These are phyloP conservation scores for Macroventuria anomochaeta DNA, from an alignment of 2,329 filamentous ascomycete genomes.

Conservation along the genomic window DNA sequence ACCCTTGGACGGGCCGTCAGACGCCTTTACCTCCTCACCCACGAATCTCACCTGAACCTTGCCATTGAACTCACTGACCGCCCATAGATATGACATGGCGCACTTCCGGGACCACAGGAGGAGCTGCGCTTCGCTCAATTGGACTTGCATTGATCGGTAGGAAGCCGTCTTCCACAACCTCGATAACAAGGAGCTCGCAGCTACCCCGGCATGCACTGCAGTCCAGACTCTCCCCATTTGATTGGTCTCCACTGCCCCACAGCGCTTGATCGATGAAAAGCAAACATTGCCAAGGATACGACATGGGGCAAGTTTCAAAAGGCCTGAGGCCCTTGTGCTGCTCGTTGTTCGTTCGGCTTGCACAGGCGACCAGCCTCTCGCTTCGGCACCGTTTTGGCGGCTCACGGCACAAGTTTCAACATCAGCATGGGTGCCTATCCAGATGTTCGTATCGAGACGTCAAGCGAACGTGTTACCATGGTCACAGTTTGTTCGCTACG, in stretches of 20 bases:
- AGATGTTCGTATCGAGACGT: not conserved
- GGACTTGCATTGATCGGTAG: conserved; percentile 13
- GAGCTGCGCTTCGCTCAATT: not conserved
- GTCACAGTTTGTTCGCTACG: not conserved
- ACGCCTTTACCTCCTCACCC: not conserved
- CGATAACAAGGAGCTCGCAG: conserved; percentile 2
- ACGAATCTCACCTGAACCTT: not conserved
- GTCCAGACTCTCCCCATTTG: conserved; percentile 10
- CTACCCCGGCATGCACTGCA: conserved; percentile 1
- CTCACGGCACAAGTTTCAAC: conserved; percentile 4
- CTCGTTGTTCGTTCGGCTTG: not conserved
- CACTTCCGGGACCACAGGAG: conserved; percentile 1
- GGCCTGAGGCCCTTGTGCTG: not conserved
- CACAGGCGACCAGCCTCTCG: not conserved
- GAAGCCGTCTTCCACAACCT: conserved; percentile 9
- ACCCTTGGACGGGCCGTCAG: not conserved
- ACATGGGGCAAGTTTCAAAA: conserved; percentile 6
- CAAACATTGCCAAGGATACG: conserved; percentile 8
- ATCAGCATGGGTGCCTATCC: not conserved
- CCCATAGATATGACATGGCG: not conserved
- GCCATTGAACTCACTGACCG: not conserved
- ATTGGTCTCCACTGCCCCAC: conserved; percentile 17
- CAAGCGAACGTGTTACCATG: not conserved
- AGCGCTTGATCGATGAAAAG: conserved; percentile 8
- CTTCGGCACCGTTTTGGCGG: conserved; percentile 1